phyloP scores from a whole-genome alignment of 2,329 filamentous ascomycete genomes.

The Calonectria multiphialidica region DNA sequence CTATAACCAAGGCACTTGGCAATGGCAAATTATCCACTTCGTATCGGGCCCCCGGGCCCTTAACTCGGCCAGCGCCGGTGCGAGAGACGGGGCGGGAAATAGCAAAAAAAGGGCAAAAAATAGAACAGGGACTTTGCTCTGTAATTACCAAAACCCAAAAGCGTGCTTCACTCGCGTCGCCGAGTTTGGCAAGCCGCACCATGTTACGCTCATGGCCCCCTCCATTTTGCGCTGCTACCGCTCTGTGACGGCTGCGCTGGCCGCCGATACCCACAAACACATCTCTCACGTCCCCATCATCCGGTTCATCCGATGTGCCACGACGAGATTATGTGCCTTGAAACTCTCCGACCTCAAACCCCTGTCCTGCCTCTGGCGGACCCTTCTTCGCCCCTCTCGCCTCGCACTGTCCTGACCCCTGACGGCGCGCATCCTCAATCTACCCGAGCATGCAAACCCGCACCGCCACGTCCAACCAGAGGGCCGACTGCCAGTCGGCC shows the following conservation, averaged over 20 bases:
- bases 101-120: no score
- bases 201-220: background rate
- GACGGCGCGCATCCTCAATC: slow-evolving; percentile 14
- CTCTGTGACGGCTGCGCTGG: background rate
- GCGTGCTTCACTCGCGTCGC: background rate
- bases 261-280: background rate
- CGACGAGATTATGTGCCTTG: slow-evolving; percentile 26
- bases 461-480: slow-evolving; percentile 13
- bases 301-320: slow-evolving; percentile 41
- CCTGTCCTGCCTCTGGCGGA: slow-evolving; percentile 6
- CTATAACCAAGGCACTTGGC: background rate
- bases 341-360: slow-evolving; percentile 35
- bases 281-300: slow-evolving; percentile 12
- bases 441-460: slow-evolving; percentile 12
- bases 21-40: background rate
- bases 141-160: background rate
- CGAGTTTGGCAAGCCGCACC: background rate
- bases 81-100: no score
- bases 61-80: background rate
- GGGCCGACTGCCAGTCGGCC: background rate
- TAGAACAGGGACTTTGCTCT: background rate
- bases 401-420: slow-evolving; percentile 22
- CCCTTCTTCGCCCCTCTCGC: background rate
- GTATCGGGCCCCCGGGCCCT: slow-evolving; percentile 7
- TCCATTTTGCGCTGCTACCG: slow-evolving; percentile 1